phyloP scores from a whole-genome alignment of 139 green algal species.

The Limnomonas spitsbergensis region DNA sequence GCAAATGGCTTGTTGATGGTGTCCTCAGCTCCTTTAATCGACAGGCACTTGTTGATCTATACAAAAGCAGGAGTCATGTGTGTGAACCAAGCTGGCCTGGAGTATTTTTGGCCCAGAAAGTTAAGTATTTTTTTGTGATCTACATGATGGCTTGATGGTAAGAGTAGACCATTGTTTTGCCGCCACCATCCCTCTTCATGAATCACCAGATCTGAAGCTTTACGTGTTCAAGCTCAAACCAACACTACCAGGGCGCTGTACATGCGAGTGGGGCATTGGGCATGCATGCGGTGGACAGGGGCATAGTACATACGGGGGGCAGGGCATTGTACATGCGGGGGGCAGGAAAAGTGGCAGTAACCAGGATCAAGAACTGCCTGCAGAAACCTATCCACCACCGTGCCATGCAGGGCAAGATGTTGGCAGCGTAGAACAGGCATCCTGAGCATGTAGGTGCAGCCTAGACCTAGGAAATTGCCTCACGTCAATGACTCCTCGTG shows the following conservation, averaged over 20 bases:
- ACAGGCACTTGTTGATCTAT: constrained; percentile 88
- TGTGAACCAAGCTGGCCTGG: background rate
- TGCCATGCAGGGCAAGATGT: background rate
- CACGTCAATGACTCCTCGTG: constrained; percentile 90
- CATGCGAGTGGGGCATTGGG: too few species aligned
- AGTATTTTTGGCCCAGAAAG: background rate
- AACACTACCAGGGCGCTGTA: too few species aligned
- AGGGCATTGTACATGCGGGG: too few species aligned
- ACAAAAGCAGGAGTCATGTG: constrained; percentile 5
- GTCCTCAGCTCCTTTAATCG: constrained; percentile 97
- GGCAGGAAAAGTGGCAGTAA: too few species aligned
- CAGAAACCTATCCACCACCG: background rate
- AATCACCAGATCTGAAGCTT: too few species aligned
- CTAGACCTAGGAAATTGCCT: constrained; percentile 8
- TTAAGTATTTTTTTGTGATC: background rate
- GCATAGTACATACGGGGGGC: too few species aligned
- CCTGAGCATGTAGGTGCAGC: background rate
- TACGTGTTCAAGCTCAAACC: too few species aligned
- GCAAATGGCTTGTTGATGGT: constrained; percentile 89
- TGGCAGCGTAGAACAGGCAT: background rate
- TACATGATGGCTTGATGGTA: background rate
- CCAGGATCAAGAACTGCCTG: background rate
- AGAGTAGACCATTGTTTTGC: background rate
- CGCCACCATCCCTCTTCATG: too few species aligned
- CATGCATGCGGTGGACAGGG: too few species aligned